phyloP scores from a whole-genome alignment of 306 rosid species.

The Rosa persica region DNA sequence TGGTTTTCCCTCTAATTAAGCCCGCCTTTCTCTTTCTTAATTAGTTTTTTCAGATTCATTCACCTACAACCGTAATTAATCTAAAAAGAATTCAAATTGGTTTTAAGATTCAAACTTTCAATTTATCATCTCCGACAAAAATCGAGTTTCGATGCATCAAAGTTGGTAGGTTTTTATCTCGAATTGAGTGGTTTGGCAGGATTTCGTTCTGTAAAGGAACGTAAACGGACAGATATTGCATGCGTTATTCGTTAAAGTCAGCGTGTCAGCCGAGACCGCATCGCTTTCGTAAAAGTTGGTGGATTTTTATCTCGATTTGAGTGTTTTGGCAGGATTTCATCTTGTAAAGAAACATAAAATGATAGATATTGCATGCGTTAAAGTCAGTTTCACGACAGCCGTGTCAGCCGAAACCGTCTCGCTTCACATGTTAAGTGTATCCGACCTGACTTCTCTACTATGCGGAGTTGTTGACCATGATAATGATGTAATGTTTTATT shows the following conservation, averaged over 20 bases:
- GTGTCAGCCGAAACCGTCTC: background rate
- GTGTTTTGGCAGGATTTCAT: background rate
- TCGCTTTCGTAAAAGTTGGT: too few relatives aligned
- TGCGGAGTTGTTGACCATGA: background rate
- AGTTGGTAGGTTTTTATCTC: background rate
- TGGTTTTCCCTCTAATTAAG: constrained; percentile 4
- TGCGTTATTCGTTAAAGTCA: too few relatives aligned
- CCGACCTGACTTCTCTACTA: background rate
- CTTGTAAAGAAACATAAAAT: background rate
- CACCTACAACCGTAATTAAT: background rate
- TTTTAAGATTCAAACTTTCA: background rate
- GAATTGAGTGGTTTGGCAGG: too few relatives aligned
- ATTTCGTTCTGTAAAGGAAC: too few relatives aligned
- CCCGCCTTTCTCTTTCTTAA: background rate
- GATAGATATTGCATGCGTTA: background rate
- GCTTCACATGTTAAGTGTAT: background rate
- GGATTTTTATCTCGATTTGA: too few relatives aligned
- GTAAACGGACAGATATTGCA: too few relatives aligned
- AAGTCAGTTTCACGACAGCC: background rate
- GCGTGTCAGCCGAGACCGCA: too few relatives aligned
- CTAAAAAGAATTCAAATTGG: background rate
- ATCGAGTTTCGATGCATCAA: too few relatives aligned
- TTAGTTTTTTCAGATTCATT: background rate
- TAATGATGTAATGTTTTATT: too few relatives aligned
- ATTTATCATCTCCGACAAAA: background rate